Conservation (phyloP, 2,329 filamentous ascomycete genomes). For the Cladosporium colombiae region DNA sequence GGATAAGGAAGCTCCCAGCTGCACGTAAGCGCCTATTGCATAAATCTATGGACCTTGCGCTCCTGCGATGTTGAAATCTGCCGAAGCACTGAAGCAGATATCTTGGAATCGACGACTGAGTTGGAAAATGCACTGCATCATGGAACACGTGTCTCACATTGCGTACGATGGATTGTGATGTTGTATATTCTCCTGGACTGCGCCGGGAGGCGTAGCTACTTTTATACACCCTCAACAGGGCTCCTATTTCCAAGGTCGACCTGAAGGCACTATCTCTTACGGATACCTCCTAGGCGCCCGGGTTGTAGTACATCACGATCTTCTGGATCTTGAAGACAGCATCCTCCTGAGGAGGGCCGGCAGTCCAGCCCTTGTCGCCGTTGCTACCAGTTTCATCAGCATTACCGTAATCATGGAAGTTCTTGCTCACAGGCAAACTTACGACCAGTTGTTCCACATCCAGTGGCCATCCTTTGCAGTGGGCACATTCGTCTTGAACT, state of each 20-base stretch:
- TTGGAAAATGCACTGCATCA: neutral
- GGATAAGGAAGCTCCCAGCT: neutral
- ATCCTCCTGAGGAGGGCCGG: conserved; percentile 28
- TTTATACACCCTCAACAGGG: neutral
- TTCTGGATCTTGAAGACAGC: conserved; percentile 29
- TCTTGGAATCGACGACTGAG: neutral
- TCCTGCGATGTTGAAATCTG: neutral
- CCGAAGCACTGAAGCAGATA: neutral
- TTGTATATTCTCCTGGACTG: neutral
- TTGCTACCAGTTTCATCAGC: conserved; percentile 17
- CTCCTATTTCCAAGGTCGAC: neutral
- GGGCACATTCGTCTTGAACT: conserved; percentile 24
- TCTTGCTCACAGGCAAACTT: conserved; percentile 6
- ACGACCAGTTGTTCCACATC: conserved; percentile 30
- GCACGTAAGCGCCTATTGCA: neutral
- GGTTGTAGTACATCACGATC: conserved; percentile 30
- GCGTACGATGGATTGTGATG: neutral
- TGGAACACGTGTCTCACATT: neutral
- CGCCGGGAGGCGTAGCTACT: neutral
- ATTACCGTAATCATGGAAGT: neutral
- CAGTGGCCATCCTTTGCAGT: conserved; percentile 22
- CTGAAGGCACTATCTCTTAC: neutral
- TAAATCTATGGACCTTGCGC: neutral
- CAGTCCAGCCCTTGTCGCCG: conserved; percentile 26
- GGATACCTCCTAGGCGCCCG: conserved; percentile 7